Base-by-base conservation (phyloP, 2,329 filamentous ascomycete genomes). In the Paramyrothecium roridum region DNA sequence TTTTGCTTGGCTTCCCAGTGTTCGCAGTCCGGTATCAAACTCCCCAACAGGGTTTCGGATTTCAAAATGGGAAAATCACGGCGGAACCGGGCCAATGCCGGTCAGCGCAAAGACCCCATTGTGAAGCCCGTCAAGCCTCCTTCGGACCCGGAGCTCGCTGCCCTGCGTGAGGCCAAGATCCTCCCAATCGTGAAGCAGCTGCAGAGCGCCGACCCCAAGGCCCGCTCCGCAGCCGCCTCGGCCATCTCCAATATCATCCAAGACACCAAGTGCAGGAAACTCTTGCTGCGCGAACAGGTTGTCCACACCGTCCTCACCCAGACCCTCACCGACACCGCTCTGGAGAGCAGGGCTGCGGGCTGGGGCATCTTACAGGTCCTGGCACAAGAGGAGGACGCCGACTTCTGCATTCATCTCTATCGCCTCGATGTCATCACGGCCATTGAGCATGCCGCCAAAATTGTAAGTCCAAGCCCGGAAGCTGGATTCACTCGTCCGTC, bases 321-420 rank as follows among this genome's bases (percentile, higher is more conserved):
- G 73, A 87, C 84, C 30, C 71, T 89, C 54, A 85, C 83, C 22
- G 86, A 89, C 65, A 73, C 79, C 40, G 83, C 78, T 55, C 73
- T 87, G 52, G 85, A 88, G 70, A 84, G 83, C 62, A 78, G 83
- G 50, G 82, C 84, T 47, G 83, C 85, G 20, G 86, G 84, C n/a
- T 89, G 86, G 86, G 80, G 82, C 13, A 86, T 88, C 59, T 72
- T 89, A 52, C 78, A 80, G 59, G 79, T 83, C 46, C 74, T 89
- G 53, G 82, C 80, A 2, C 74, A 82, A 58, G 81, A 87, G 64
- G 86, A 89, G 67, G 85, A 87, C 61, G 74, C 80, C 13, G 86
- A 88, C 63, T 88, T 89, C 56, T 86, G 84, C 59, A 73, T 89
- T 20, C 85, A 89, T 61, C 68, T 89, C 55, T 88, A 80, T 63